Conservation (phyloP, 108 stramenopile species). For the Pseudonitzschia pungens region DNA sequence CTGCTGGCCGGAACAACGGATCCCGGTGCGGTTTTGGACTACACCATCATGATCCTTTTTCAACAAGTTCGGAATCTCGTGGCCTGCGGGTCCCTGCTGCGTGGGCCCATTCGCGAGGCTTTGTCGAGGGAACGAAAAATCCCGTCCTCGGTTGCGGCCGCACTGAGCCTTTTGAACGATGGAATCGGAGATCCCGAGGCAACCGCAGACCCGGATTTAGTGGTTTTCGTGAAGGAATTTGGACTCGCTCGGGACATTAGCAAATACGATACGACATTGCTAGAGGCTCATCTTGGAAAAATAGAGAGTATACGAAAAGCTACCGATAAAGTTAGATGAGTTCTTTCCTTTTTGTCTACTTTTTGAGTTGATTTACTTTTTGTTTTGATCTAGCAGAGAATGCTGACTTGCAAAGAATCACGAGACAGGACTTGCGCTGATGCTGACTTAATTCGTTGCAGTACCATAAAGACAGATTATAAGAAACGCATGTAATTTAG, state of each 20-base stretch:
- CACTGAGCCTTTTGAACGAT: slow-evolving; percentile 17
- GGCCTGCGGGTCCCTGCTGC: slow-evolving; percentile 22
- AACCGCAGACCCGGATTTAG: slow-evolving; percentile 3
- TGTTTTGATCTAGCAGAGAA: no score
- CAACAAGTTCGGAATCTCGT: slow-evolving; percentile 47
- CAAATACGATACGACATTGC: slow-evolving; percentile 24
- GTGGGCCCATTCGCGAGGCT: slow-evolving; percentile 31
- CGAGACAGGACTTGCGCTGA: no score
- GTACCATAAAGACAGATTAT: no score
- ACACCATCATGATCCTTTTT: slow-evolving; percentile 42
- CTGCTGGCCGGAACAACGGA: slow-evolving; percentile 19
- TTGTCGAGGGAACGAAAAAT: slow-evolving; percentile 46
- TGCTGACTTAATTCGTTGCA: no score
- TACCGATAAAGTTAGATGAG: no score
- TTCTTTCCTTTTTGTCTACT: no score
- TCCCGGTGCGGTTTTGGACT: slow-evolving; percentile 31
- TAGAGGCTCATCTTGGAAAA: slow-evolving; percentile 1
- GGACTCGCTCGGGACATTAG: slow-evolving; percentile 34
- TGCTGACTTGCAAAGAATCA: no score
- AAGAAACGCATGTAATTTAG: no score
- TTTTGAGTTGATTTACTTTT: no score
- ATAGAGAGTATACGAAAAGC: no score
- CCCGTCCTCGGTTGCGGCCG: slow-evolving; percentile 23
- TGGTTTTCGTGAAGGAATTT: slow-evolving; percentile 33
- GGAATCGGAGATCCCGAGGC: not conserved